Percentiles rank a stretch among this genome's conserved stretches.
Evolutionary conservation across 306 rosid species (phyloP).

Genomic region (Astragalus glycyphyllos): DNA sequence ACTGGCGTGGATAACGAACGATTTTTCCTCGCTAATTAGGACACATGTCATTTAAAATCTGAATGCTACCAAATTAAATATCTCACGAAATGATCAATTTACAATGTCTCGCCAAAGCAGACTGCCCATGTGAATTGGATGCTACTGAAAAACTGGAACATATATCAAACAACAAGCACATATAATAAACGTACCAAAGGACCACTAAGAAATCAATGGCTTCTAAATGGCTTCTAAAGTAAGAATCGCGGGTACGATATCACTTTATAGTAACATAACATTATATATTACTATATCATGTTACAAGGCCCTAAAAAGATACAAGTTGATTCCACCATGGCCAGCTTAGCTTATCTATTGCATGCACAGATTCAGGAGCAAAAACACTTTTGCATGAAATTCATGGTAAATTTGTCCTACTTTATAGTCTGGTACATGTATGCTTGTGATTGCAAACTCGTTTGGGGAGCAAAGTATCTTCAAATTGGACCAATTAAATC

Average conservation of each 20-base stretch:
- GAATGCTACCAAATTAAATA: no score
- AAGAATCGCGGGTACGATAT: conserved; percentile 35
- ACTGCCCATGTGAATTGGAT: conserved; percentile 54
- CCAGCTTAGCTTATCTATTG: conserved; percentile 25
- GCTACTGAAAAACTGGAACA: conserved; percentile 37
- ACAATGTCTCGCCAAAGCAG: conserved; percentile 43
- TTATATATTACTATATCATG: conserved; percentile 9
- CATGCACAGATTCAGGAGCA: conserved; percentile 21
- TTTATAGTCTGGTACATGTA: no score
- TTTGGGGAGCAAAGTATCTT: conserved; percentile 1
- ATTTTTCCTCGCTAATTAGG: no score
- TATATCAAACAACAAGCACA: conserved; percentile 1
- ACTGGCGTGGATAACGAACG: no score
- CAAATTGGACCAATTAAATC: background rate
- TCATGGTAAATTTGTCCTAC: background rate
- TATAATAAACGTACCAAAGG: background rate
- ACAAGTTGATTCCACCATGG: conserved; percentile 13
- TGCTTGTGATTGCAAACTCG: background rate
- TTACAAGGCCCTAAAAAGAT: conserved; percentile 43
- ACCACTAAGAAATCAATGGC: conserved; percentile 27
- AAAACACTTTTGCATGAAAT: conserved; percentile 34
- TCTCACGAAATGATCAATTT: no score
- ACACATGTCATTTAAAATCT: no score
- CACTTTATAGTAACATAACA: conserved; percentile 27
- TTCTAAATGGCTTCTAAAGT: conserved; percentile 41